phyloP scores from a whole-genome alignment of 2,329 filamentous ascomycete genomes.

The Hymenoscyphus linearis region DNA sequence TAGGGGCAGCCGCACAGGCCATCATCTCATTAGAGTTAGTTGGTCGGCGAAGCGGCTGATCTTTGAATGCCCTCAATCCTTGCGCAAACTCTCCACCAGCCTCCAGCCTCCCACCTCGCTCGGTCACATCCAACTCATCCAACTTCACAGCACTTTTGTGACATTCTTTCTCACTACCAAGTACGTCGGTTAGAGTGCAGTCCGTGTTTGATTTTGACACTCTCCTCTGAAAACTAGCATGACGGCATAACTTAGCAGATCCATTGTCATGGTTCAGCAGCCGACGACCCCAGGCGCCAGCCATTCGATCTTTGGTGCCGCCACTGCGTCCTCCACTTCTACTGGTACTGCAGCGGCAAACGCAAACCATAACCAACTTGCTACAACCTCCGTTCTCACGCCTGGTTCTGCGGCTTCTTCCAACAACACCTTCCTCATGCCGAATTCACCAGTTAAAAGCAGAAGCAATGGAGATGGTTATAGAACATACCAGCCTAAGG shows the following conservation, averaged over 20 bases:
- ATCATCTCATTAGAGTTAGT: background rate
- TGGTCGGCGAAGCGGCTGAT: background rate
- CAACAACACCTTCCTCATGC: slow-evolving; percentile 86
- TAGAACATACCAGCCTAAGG: slow-evolving; percentile 71
- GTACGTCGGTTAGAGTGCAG: too few relatives aligned
- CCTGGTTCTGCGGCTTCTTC: slow-evolving; percentile 49
- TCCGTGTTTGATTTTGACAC: background rate
- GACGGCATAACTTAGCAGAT: slow-evolving; percentile 18
- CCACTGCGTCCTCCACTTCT: slow-evolving; percentile 3
- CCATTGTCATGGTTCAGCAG: slow-evolving; percentile 36
- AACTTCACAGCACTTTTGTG: too few relatives aligned
- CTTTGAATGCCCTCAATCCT: slow-evolving; percentile 4
- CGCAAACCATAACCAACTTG: slow-evolving; percentile 14
- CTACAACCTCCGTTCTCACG: slow-evolving; percentile 29
- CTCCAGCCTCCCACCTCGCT: too few relatives aligned
- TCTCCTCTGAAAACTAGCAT: slow-evolving; percentile 9
- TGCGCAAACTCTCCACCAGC: background rate
- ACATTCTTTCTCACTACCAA: too few relatives aligned
- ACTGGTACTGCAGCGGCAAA: background rate
- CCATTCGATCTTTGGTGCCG: slow-evolving; percentile 43
- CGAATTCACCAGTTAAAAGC: slow-evolving; percentile 70
- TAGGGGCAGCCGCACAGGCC: too few relatives aligned
- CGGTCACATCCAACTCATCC: too few relatives aligned
- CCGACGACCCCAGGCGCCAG: slow-evolving; percentile 40
- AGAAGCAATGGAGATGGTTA: slow-evolving; percentile 66